Base-by-base conservation (phyloP, 2,329 filamentous ascomycete genomes). In the Fusarium mexicanum region DNA sequence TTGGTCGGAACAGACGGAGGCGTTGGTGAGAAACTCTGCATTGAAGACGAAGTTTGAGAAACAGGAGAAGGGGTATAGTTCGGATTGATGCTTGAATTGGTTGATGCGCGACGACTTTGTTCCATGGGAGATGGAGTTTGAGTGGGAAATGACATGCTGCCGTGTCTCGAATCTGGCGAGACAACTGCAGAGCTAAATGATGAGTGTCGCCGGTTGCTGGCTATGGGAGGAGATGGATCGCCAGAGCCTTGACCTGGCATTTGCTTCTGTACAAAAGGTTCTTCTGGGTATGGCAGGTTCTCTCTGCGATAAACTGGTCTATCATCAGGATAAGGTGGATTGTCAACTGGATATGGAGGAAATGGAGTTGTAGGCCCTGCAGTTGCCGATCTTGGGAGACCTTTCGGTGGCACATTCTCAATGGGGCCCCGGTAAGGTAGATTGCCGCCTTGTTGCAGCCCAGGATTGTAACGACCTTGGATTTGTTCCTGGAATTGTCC, bases 111-210 rank as follows among this genome's bases (percentile, higher is more conserved):
- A 11, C 77, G 74, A 37, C 66, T 74, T 17, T 62, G 61, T 20
- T 81, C 79, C 59, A 80, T 73, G 0, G 80, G 80, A 0, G 80
- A 81, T 3, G 79, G 80, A 2, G 78, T 81, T 48, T 80, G 75
- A 2, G 76, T 17, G 14, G 76, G 62, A 43, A 65, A 77, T 6
- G 80, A 79, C 31, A 78, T 72, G 29, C 78, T 79, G 10, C 77
- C 76, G 3, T 76, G 71, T 1, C 78, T 71, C 5, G 80, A 80
- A 13, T 75, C 76, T 7, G 79, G 61, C 2, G 80, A 82, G 22
- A 81, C 70, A 8, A 78, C 74, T 11, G 61, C 64, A 17, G 76
- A 68, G 7, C 73, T 69, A 31, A 76, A 76, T 9, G 77, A 79
- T n/a, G 78, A 78, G 51, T 80, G 78, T 7, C 78, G 72, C 54